phyloP scores from a whole-genome alignment of 805 yeast species.

The Myxozyma sirexii region DNA sequence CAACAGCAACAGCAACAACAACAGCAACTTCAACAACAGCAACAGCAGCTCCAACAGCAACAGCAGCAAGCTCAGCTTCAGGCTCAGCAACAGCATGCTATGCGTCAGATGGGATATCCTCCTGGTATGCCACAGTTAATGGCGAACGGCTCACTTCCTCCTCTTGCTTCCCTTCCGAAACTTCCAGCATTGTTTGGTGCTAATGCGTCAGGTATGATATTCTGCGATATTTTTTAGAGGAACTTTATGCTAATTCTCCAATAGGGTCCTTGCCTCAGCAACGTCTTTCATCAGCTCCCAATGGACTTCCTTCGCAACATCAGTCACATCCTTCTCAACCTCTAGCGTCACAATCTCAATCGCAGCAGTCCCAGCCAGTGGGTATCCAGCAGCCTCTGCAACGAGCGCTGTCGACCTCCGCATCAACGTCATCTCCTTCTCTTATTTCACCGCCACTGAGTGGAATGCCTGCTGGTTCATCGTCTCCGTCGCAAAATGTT shows the following conservation, averaged over 20 bases:
- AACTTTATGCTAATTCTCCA: not conserved
- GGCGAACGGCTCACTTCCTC: conserved; percentile 1
- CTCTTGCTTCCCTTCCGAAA: conserved; percentile 3
- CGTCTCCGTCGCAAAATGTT: conserved; percentile 3
- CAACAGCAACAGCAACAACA: conserved; percentile 15
- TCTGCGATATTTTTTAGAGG: not conserved
- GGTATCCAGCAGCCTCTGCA: conserved; percentile 3
- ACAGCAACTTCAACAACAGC: conserved; percentile 10
- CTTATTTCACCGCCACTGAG: not conserved
- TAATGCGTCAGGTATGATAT: conserved; percentile 3
- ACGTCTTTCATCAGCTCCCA: conserved; percentile 1
- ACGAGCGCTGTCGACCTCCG: conserved; percentile 1
- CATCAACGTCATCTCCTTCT: conserved; percentile 4
- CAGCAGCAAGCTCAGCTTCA: conserved; percentile 20
- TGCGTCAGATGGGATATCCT: conserved; percentile 15
- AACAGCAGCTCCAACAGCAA: conserved; percentile 13
- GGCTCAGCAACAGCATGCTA: conserved; percentile 16
- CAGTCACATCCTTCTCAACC: conserved; percentile 3
- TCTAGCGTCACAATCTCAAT: conserved; percentile 3
- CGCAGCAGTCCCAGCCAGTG: not conserved
- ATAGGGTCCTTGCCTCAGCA: conserved; percentile 2
- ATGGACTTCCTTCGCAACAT: not conserved
- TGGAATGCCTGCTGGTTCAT: not conserved
- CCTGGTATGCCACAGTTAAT: not conserved
- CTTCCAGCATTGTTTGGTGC: not conserved